Evolutionary conservation across 2,329 filamentous ascomycete genomes (phyloP), one percentile per base, ranked within the genome.

Genomic region (Pyrenophora seminiperda): DNA sequence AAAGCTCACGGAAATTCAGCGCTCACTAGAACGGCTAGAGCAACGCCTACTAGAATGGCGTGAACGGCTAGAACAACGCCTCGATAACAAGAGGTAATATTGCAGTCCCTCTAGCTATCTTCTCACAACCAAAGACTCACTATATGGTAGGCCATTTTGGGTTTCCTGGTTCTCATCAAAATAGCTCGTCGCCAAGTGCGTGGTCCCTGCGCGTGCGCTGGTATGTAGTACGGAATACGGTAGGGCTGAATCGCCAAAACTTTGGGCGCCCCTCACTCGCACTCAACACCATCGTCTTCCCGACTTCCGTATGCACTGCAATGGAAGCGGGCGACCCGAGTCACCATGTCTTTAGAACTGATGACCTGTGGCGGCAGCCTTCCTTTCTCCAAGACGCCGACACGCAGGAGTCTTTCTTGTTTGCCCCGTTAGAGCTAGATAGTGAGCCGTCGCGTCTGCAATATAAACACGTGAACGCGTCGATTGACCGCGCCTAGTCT

Each of bases 271-370:
- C 65, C 59, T 56, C 59, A 46, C 53, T 43, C 37, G 51, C 45
- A 37, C 36, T 46, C 30, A 46, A n/a, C n/a, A n/a, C n/a, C n/a
- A n/a, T n/a, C 46, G 18, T 4, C 20, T 32, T 24, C 38, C 20
- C 15, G 19, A 38, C 30, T 14, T 32, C 47, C 22, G 39, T 24
- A 7, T 32, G 3, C 41, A 36, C 33, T 38, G 43, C 57, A 36
- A 65, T 66, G 63, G 52, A 68, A 53, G 69, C 78, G 44, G 71
- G 77, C 52, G 75, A 79, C 32, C 65, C 73, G n/a, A 38, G 55
- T 45, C 76, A 81, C 39, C 73, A 86, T 64, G 79, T 86, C 24
- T 90, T 90, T 65, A 79, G 81, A 31, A 83, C 85, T 37, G 83
- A 83, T 31, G 78, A 86, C 63, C 80, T 88, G 53, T 84, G 81